phyloP scores from a whole-genome alignment of 2,329 filamentous ascomycete genomes.

The Xylaria sp. region DNA sequence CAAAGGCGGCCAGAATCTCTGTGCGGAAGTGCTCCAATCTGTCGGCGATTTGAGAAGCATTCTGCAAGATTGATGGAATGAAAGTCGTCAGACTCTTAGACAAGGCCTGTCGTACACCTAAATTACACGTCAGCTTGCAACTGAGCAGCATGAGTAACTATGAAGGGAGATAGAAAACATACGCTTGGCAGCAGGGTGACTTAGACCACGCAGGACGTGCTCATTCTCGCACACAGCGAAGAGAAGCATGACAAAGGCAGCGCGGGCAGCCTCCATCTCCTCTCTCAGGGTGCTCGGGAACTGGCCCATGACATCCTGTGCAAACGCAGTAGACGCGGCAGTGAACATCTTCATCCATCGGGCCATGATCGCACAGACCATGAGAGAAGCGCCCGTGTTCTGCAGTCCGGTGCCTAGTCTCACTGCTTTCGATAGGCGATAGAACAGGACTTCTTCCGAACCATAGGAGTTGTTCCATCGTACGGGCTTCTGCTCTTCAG shows the following conservation, averaged over 20 bases:
- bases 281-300: conserved; percentile 42
- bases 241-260: conserved; percentile 59
- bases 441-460: conserved; percentile 86
- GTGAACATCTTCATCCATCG: conserved; percentile 57
- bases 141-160: no score
- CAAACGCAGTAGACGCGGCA: conserved; percentile 44
- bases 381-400: conserved; percentile 43
- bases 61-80: conserved; percentile 52
- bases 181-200: conserved; percentile 50
- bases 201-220: conserved; percentile 49
- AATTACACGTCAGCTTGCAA: conserved; percentile 5
- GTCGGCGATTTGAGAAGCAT: conserved; percentile 47
- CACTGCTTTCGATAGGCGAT: conserved; percentile 85
- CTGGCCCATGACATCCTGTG: conserved; percentile 43
- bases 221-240: conserved; percentile 57
- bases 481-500: conserved; percentile 21
- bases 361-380: conserved; percentile 46
- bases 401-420: conserved; percentile 48
- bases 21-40: conserved; percentile 54
- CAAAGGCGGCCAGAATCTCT: conserved; percentile 50
- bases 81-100: conserved; percentile 49
- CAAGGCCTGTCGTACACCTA: conserved; percentile 45
- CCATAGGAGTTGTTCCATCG: conserved; percentile 55
- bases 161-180: conserved; percentile 19
- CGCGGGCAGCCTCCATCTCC: conserved; percentile 56